Evolutionary conservation across 2,329 filamentous ascomycete species (phyloP), one percentile per base, ranked within the genome.

Genomic region (Aspergillus clavatus): DNA sequence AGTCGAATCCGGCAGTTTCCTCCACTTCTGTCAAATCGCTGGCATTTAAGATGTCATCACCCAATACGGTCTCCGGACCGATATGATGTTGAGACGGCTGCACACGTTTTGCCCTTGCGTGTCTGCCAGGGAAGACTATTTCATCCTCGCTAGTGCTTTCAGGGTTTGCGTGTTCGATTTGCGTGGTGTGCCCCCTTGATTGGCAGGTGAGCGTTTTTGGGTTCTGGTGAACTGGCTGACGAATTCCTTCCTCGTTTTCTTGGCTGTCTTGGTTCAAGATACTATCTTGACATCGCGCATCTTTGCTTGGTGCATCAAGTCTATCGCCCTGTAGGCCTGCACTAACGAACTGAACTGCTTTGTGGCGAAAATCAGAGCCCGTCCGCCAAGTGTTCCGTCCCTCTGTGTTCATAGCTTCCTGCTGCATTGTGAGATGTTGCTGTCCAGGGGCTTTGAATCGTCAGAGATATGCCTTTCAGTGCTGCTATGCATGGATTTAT

Each of bases 121-220:
- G 58, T 44, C 68, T 59, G 16, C 67, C 68, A 16, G 48, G 56
- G 38, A 71, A 71, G 5, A 71, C 61, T 26, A 71, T 59, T 45
- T 71, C 68, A 37, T 95, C 87, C 38, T 87, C 86, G 57, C 83
- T 86, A 0, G 84, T 87, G 51, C 81, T 75, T 0, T 76, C 31
- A 7, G 64, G 63, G 38, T 63, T 51, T 7, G 62, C 48, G 14
- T 67, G 46, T 4, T 61, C 61, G 6, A 66, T 67, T 4, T 61
- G 24, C 28, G 45, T 35, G 7, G 58, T 39, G 18, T 46, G 43
- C 35, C 60, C 58, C 4, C 65, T 74, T 71, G 27, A 69, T 24
- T 55, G 28, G 71, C 56, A 47, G 70, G 5, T 11, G 31, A 18
- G 10, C 3, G 31, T 12, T 14, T 5, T 11, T 35, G 5, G 16